Base-by-base conservation (phyloP, 2,329 filamentous ascomycete genomes). In the Curvularia lunata region DNA sequence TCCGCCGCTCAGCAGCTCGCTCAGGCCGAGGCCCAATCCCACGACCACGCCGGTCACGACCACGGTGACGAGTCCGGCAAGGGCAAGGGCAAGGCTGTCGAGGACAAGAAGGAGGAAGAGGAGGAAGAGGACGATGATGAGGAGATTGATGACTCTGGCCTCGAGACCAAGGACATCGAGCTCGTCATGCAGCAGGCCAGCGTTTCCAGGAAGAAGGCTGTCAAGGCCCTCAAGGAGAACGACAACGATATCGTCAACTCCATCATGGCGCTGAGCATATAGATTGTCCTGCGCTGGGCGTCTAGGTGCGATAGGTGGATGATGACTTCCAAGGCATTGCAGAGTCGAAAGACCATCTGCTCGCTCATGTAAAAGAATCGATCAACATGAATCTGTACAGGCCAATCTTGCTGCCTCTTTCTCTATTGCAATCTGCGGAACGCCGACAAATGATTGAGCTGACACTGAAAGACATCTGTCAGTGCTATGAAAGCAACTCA, bases 201-300 rank as follows among this genome's bases (percentile, higher is more conserved):
- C 75, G 96, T 99, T 74, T 97, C 92, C 72, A 88, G 95, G 80
- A 97, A 96, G 84, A 98, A 98, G 88, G 95, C 95, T 62, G 88
- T 99, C 84, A 99, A 98, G 84, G 95, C 96, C 56, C 86, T 99
- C 77, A 93, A 92, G 85, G 95, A 98, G 85, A 99, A 99, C 79
- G 94, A 98, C 83, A 97, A 98, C 77, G 95, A 99, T 79, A 99
- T 99, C 83, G 95, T 99, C 85, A 99, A 99, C 86, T 97, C 95
- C 73, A 99, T 99, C 84, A 99, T 99, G 95, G 93, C 94, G 71
- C 84, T 99, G 64, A 84, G 81, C 75, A 83, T 83, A 82, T 84
- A 76, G 68, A 62, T 56, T 56, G 45, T 12, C 41, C n/a, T 16
- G 46, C 55, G 60, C 51, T 57, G 54, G 58, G 38, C 52, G 54